Base-by-base conservation (phyloP, 306 rosid genomes). In the peach (Prunus persica) region DNA sequence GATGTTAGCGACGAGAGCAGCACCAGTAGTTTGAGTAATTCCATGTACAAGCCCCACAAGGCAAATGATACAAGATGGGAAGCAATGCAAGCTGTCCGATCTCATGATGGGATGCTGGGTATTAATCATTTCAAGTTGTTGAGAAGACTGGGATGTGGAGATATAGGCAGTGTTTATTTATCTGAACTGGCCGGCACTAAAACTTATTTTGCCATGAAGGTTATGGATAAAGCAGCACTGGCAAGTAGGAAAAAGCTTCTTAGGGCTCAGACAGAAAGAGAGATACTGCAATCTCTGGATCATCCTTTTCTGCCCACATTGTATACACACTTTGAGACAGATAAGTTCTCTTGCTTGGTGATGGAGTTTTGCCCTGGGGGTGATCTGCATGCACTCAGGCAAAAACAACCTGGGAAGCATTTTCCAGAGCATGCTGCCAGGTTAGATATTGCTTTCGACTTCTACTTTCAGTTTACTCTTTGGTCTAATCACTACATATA, bases 341-440 rank as follows among this genome's bases (percentile, higher is more conserved):
- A 90, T 13, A 87, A 88, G 69, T 90, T 88, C 85, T 85, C 97
- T 47, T 95, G 95, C 86, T 84, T 95, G 88, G 90, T 92, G 12
- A 92, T 95, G 97, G 98, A 95, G 84, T 92, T 89, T 60, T 95
- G 98, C 79, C 96, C 98, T 2, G 98, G 97, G 28, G 98, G 98
- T 63, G 98, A 95, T 68, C 84, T 95, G 67, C 96, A 95, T 66
- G 93, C 92, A 9, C 93, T 92, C 76, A 79, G 98, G 78, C 98
- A 95, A 86, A 83, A 87, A 80, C 98, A 92, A 80, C 92, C 91
- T 3, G 93, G 97, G 71, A 95, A 92, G 73, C 86, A 76, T 82
- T 95, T 95, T 70, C 82, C 92, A 11, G 98, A 95, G 85, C 88
- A 90, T 81, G 96, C 96, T 82, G 97, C 98, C 83, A 92, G 98